Conservation (phyloP, 805 yeast genomes). For the Zygoascus flipseniorum region DNA sequence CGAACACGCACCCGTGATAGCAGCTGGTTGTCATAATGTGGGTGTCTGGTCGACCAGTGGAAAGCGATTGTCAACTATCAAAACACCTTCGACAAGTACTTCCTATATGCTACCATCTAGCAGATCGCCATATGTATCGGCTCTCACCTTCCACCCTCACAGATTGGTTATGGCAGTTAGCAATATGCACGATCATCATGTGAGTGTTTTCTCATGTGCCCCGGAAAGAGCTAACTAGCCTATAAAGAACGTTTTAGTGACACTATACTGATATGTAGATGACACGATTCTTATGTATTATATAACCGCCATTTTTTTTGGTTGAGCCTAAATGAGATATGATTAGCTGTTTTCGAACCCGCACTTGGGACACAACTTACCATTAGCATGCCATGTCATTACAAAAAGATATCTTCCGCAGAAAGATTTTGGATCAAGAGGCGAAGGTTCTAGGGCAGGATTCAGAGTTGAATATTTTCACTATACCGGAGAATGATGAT, state of each 20-base stretch:
- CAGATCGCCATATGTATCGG: conserved; percentile 38
- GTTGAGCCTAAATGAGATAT: no score
- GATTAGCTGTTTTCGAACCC: no score
- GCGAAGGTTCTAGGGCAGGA: not conserved
- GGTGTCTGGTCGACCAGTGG: conserved; percentile 85
- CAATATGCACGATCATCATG: conserved; percentile 66
- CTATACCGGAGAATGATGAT: not conserved
- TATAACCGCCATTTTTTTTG: no score
- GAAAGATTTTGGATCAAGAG: conserved; percentile 9
- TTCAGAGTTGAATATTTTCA: not conserved
- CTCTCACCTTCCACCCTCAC: conserved; percentile 82
- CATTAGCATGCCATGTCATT: not conserved
- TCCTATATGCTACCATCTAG: not conserved
- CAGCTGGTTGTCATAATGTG: conserved; percentile 71
- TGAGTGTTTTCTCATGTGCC: conserved; percentile 1
- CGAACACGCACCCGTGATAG: conserved; percentile 93
- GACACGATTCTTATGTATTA: no score
- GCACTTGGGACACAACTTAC: no score
- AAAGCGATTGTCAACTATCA: conserved; percentile 54
- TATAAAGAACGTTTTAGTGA: no score
- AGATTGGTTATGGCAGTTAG: conserved; percentile 86
- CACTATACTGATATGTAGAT: no score
- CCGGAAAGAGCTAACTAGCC: not conserved
- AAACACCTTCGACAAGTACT: conserved; percentile 30
- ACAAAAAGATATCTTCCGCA: conserved; percentile 12